phyloP scores from a whole-genome alignment of 306 rosid species.

The Acacia confusa region DNA sequence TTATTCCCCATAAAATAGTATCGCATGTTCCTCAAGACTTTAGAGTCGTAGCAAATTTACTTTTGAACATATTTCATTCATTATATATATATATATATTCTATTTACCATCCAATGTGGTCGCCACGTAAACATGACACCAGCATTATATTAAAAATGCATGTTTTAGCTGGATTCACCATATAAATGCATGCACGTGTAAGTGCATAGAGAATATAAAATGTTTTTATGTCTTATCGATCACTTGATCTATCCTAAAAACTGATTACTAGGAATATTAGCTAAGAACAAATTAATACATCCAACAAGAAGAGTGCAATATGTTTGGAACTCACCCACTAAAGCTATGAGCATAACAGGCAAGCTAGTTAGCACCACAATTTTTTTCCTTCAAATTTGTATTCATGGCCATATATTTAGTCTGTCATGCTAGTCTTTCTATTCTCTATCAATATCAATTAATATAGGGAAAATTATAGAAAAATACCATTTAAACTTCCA shows the following conservation, averaged over 20 bases:
- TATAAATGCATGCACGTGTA: not conserved
- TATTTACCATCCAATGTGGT: not conserved
- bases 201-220: not conserved
- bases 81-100: not conserved
- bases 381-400: too few relatives aligned
- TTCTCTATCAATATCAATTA: too few relatives aligned
- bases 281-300: not conserved
- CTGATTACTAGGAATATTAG: not conserved
- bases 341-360: not conserved
- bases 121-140: slow-evolving; percentile 2
- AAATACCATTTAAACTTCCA: too few relatives aligned
- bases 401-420: not conserved
- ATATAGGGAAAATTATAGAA: too few relatives aligned
- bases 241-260: not conserved
- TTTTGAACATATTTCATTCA: not conserved
- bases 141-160: not conserved
- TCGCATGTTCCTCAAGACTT: not conserved
- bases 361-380: not conserved
- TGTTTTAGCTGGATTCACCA: not conserved
- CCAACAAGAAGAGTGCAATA: too few relatives aligned
- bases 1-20: not conserved
- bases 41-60: not conserved
- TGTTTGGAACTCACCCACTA: not conserved
- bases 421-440: too few relatives aligned
- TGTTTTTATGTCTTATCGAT: not conserved